Base-by-base conservation (phyloP, 257 asterid species). In the Cordia subcordata region DNA sequence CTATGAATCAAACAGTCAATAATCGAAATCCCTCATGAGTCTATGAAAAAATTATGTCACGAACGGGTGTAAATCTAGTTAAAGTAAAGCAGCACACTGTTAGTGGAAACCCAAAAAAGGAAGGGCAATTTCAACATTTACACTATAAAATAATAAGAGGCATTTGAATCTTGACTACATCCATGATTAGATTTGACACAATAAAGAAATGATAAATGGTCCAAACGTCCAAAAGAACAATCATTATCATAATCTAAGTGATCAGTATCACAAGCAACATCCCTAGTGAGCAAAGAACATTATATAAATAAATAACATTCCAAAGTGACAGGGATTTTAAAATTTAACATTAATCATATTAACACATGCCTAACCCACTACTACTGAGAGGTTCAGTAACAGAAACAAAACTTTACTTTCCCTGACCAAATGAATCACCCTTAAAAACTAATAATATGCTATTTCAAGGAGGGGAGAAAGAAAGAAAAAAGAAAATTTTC, bases 401-500 rank as follows among this genome's bases (percentile, higher is more conserved):
- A 52, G 58, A 62, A 72, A 63, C 57, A 61, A 65, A 55, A 39
- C 55, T 67, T 76, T 57, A 62, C 56, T 42, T 56, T 56, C 65
- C 15, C 44, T 57, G 14, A n/a, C n/a, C n/a, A n/a, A n/a, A n/a
- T n/a, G n/a, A n/a, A 60, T 46, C 57, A 54, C 47, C 19, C 38
- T 45, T 53, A 14, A 42, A 63, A 19, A 33, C 53, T 64, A n/a
- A 8, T 10, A 22, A 58, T 15, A 19, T 53, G 70, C 74, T 50
- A 62, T 59, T 57, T 60, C 53, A 23, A 53, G 23, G 55, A 57
- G 64, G n/a, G n/a, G n/a, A n/a, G n/a, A n/a, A 63, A 63, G 22
- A 40, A 37, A 21, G 18, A 49, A 13, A 12, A 10, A 54, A 55
- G 55, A 54, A 49, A 55, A 53, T 5, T 1, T 22, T 8, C 15